Evolutionary conservation across 768 basidiomycete species (phyloP).

Genomic region (Amanita phalloides): DNA sequence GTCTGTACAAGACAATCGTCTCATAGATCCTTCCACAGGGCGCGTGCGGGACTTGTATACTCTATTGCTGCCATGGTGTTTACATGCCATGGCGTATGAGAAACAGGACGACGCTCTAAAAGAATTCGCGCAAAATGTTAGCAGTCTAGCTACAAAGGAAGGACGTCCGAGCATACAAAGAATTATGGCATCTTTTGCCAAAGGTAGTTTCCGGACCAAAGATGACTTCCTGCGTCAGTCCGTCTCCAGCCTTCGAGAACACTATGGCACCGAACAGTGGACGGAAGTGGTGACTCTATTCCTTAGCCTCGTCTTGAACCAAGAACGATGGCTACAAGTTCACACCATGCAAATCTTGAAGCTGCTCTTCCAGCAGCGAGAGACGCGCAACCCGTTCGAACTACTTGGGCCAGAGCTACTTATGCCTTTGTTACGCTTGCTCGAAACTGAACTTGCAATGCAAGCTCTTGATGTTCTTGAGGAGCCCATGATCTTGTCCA

Average conservation of each 20-base stretch:
- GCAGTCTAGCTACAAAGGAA: conserved; percentile 59
- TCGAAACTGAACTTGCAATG: conserved; percentile 79
- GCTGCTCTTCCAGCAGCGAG: conserved; percentile 77
- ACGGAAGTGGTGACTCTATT: conserved; percentile 76
- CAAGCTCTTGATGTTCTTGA: conserved; percentile 91
- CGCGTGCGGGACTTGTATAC: conserved; percentile 80
- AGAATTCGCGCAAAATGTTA: conserved; percentile 65
- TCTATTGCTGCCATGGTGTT: conserved; percentile 77
- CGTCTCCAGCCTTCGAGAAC: conserved; percentile 74
- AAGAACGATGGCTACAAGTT: conserved; percentile 69
- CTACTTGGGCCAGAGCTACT: conserved; percentile 77
- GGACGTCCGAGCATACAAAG: conserved; percentile 71
- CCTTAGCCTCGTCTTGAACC: conserved; percentile 80
- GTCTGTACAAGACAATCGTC: conserved; percentile 44
- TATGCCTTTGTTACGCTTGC: conserved; percentile 80
- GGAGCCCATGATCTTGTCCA: conserved; percentile 73
- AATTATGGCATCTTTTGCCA: conserved; percentile 85
- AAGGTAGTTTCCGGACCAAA: conserved; percentile 78
- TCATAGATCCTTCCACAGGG: conserved; percentile 62
- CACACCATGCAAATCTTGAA: conserved; percentile 85
- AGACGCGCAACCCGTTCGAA: conserved; percentile 64
- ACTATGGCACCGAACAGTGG: conserved; percentile 68
- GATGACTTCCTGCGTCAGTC: conserved; percentile 93
- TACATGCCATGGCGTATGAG: conserved; percentile 67
- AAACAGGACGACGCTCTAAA: conserved; percentile 47